phyloP scores from a whole-genome alignment of 2,329 filamentous ascomycete species.

The Colletotrichum scovillei region DNA sequence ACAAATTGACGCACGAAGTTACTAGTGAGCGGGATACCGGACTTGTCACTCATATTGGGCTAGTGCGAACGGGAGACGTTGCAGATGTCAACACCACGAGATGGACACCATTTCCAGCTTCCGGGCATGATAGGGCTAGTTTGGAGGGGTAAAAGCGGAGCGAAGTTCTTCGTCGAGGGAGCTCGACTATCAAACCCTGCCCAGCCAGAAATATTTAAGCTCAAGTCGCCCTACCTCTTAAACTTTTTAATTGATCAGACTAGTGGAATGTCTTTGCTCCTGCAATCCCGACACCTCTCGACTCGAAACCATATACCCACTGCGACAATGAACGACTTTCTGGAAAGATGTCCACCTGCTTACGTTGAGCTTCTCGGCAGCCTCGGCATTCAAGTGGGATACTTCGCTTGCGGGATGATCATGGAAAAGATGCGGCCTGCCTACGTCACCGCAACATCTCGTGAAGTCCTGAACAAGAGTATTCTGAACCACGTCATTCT shows the following conservation, averaged over 20 bases:
- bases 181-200: not conserved
- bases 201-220: not conserved
- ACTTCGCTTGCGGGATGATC: not conserved
- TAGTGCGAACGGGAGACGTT: too few species aligned
- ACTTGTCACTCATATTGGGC: too few species aligned
- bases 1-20: too few species aligned
- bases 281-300: not conserved
- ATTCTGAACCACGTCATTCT: not conserved
- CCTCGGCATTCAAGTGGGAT: not conserved
- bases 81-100: not conserved
- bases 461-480: not conserved
- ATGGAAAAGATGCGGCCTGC: not conserved
- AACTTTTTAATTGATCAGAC: not conserved
- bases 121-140: not conserved
- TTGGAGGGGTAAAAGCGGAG: not conserved
- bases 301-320: not conserved
- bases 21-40: too few species aligned
- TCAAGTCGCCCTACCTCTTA: not conserved
- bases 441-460: not conserved
- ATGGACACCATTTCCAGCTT: not conserved
- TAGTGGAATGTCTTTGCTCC: not conserved
- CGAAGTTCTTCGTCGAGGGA: not conserved
- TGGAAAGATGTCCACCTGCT: not conserved
- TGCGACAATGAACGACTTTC: not conserved
- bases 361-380: conserved; percentile 12